These are phyloP conservation scores for Sclerotinia nivalis DNA, from an alignment of 2,329 filamentous ascomycete genomes.

Conservation along the genomic window DNA sequence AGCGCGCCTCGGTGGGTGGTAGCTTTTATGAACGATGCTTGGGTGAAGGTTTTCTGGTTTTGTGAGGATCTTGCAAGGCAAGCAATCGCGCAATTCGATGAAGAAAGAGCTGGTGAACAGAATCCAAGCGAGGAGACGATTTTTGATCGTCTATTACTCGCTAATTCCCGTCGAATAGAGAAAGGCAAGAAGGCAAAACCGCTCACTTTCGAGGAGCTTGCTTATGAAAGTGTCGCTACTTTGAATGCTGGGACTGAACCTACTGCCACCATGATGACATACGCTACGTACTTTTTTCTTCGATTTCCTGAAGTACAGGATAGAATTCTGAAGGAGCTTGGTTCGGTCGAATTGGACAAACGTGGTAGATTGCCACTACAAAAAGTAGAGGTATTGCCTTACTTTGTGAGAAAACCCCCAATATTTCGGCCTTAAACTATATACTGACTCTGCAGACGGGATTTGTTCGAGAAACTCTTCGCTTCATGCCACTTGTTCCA, in stretches of 20 bases:
- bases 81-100: not conserved
- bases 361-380: not conserved
- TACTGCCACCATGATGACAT: slow-evolving; percentile 3
- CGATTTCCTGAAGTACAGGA: not conserved
- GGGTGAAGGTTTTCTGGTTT: not conserved
- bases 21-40: not conserved
- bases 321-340: not conserved
- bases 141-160: not conserved
- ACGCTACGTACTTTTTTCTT: slow-evolving; percentile 1
- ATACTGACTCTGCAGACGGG: not conserved
- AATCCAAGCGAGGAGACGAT: slow-evolving; percentile 1
- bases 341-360: not conserved
- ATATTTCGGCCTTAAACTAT: too few relatives aligned
- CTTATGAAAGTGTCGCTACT: not conserved
- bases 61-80: slow-evolving; percentile 2
- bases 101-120: not conserved
- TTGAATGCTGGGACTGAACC: slow-evolving; percentile 2
- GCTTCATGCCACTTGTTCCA: not conserved
- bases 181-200: not conserved
- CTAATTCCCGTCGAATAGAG: not conserved
- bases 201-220: not conserved
- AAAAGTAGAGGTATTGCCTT: not conserved
- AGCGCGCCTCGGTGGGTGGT: too few relatives aligned
- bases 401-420: slow-evolving; percentile 6
- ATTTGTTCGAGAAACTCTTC: slow-evolving; percentile 7